Evolutionary conservation across 495 filamentous ascomycete species (phyloP).

Genomic region (Trichocladium uniseriatum): DNA sequence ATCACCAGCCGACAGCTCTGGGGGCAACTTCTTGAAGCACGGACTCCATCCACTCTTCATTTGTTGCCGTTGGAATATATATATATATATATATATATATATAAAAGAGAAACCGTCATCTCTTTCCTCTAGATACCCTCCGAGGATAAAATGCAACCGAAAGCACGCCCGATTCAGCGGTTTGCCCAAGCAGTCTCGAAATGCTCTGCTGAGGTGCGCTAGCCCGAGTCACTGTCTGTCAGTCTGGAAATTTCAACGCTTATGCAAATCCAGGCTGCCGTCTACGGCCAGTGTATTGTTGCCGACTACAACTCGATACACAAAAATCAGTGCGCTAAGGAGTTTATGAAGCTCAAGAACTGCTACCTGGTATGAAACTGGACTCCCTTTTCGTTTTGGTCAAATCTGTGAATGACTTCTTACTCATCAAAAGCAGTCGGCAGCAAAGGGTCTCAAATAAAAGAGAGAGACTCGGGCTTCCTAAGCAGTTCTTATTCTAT

Average conservation of each 20-base stretch:
- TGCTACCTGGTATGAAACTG: slow-evolving; percentile 65
- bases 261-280: slow-evolving; percentile 49
- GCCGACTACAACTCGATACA: slow-evolving; percentile 83
- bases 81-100: too few species aligned
- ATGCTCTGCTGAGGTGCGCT: slow-evolving; percentile 69
- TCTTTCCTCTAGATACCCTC: background rate
- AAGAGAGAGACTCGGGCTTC: background rate
- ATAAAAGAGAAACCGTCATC: too few species aligned
- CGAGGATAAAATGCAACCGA: slow-evolving; percentile 21
- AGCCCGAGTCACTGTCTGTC: background rate
- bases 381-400: background rate
- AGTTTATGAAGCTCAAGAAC: slow-evolving; percentile 80
- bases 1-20: too few species aligned
- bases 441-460: slow-evolving; percentile 36
- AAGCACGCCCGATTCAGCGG: slow-evolving; percentile 69
- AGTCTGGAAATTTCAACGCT: background rate
- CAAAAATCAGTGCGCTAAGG: slow-evolving; percentile 80
- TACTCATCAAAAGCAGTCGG: slow-evolving; percentile 26
- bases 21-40: too few species aligned
- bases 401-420: background rate
- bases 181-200: slow-evolving; percentile 75
- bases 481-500: background rate
- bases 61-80: too few species aligned
- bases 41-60: too few species aligned
- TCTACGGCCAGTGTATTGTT: slow-evolving; percentile 87